Percentiles rank a stretch among this genome's conserved stretches.
These are phyloP conservation scores for Picea sitchensis DNA, from an alignment of 75 land plant species.

Conservation along the genomic window DNA sequence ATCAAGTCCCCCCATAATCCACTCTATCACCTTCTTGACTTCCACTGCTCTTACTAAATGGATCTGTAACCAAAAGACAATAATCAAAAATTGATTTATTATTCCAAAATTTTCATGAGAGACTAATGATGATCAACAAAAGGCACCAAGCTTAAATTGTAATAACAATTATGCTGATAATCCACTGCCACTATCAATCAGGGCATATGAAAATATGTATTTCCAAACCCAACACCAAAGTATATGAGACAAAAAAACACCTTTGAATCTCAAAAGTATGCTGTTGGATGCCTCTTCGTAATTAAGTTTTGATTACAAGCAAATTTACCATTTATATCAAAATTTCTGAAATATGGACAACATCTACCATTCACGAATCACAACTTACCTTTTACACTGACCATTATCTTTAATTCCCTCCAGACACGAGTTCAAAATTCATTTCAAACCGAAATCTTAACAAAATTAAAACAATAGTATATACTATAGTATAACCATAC, in stretches of 20 bases:
- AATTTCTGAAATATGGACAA: no score
- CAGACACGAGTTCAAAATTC: no score
- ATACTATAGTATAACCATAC: no score
- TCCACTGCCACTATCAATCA: not conserved
- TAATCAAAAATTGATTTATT: not conserved
- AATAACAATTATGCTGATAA: not conserved
- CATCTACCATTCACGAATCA: no score
- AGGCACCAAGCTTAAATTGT: not conserved
- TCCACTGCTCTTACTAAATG: slow-evolving; percentile 83
- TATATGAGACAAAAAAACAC: no score
- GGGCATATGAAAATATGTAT: not conserved
- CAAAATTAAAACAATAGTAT: no score
- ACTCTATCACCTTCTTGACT: slow-evolving; percentile 82
- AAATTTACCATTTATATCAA: not conserved
- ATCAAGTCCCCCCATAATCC: slow-evolving; percentile 84
- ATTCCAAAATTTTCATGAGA: not conserved
- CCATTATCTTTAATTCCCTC: no score
- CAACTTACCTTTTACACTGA: no score
- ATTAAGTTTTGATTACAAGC: not conserved
- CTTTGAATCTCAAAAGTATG: no score
- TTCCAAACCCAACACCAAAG: not conserved
- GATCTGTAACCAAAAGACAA: slow-evolving; percentile 42
- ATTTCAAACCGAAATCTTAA: no score
- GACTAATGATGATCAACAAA: not conserved
- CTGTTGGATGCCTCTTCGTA: not conserved